Percentiles rank a stretch among this genome's conserved stretches.
Evolutionary conservation across 306 rosid species (phyloP).

Genomic region (Prunus fruticosa): DNA sequence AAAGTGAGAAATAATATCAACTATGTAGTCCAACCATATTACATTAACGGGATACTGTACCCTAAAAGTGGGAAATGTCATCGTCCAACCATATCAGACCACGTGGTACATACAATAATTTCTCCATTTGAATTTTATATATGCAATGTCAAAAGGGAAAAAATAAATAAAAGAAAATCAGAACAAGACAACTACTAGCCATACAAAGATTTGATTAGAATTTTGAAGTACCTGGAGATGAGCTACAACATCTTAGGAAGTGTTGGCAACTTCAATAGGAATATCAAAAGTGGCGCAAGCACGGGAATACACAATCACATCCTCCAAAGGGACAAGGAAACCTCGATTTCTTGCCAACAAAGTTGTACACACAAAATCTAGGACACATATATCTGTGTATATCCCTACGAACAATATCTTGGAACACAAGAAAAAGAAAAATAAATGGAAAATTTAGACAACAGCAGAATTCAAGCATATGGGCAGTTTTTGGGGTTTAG

Average conservation of each 20-base stretch:
- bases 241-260: constrained; percentile 48
- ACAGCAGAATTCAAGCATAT: neutral
- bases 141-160: neutral
- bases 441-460: constrained; percentile 5
- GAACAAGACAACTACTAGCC: neutral
- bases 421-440: constrained; percentile 16
- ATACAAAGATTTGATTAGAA: neutral
- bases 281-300: constrained; percentile 85
- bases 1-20: no score
- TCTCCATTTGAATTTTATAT: neutral
- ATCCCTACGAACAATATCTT: constrained; percentile 82
- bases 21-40: no score
- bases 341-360: constrained; percentile 66
- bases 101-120: no score
- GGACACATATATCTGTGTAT: constrained; percentile 82
- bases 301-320: constrained; percentile 71
- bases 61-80: neutral
- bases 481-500: neutral
- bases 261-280: constrained; percentile 63
- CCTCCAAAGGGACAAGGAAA: constrained; percentile 68
- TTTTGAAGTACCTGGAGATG: constrained; percentile 73
- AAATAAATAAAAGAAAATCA: neutral
- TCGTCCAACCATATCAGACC: no score
- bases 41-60: no score
- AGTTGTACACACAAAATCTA: constrained; percentile 71